Evolutionary conservation across 306 rosid species (phyloP).

Genomic region (Leucaena leucocephala): DNA sequence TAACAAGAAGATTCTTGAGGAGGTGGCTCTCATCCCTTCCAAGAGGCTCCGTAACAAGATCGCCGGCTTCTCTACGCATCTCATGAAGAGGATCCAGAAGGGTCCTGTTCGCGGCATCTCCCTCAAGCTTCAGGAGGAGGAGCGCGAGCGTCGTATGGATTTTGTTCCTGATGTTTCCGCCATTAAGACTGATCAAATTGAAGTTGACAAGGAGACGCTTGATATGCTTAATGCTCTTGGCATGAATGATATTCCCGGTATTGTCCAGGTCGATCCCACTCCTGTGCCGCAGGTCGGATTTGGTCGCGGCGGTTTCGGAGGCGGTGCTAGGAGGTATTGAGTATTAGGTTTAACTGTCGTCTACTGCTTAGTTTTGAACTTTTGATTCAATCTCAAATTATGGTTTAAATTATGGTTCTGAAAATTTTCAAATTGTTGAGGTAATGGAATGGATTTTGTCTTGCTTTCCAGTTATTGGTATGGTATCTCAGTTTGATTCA

Average conservation of each 20-base stretch:
- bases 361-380: neutral
- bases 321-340: slow-evolving; percentile 48
- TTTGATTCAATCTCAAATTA: neutral
- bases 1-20: slow-evolving; percentile 64
- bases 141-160: slow-evolving; percentile 71
- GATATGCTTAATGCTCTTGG: slow-evolving; percentile 66
- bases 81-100: slow-evolving; percentile 71
- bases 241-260: slow-evolving; percentile 52
- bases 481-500: neutral
- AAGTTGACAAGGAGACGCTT: slow-evolving; percentile 62
- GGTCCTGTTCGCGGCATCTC: slow-evolving; percentile 74
- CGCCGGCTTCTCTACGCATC: slow-evolving; percentile 70
- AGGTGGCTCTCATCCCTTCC: slow-evolving; percentile 60
- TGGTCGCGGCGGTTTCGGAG: slow-evolving; percentile 40
- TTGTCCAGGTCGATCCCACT: slow-evolving; percentile 47
- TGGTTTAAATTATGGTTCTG: neutral
- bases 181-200: slow-evolving; percentile 46
- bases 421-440: neutral
- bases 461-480: neutral
- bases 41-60: slow-evolving; percentile 71
- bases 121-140: slow-evolving; percentile 71
- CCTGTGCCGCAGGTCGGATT: slow-evolving; percentile 39
- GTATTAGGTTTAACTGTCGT: slow-evolving; percentile 27
- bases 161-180: slow-evolving; percentile 65
- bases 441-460: neutral